Conservation (phyloP, 805 yeast genomes). For the Candida montana region DNA sequence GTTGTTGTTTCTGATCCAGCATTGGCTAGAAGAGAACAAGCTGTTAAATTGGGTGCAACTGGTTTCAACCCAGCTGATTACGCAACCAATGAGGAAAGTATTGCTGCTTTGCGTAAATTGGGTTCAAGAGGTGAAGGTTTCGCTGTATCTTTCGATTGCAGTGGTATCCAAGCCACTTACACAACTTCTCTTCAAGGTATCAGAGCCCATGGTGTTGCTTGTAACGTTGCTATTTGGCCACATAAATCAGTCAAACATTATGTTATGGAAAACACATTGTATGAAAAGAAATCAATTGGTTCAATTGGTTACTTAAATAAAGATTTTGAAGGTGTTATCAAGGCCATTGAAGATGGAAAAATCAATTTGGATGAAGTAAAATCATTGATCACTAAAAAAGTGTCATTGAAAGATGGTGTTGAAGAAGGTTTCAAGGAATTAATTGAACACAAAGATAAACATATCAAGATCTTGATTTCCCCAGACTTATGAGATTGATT, state of each 20-base stretch:
- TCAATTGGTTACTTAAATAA: conserved; percentile 39
- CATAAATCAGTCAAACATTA: conserved; percentile 37
- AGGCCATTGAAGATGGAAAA: conserved; percentile 33
- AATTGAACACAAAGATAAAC: conserved; percentile 37
- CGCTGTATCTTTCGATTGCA: conserved; percentile 48
- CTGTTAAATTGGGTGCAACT: conserved; percentile 42
- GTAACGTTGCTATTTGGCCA: conserved; percentile 47
- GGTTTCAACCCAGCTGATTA: conserved; percentile 38
- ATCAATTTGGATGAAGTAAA: conserved; percentile 32
- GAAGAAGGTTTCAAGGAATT: conserved; percentile 38
- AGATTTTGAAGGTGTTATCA: conserved; percentile 40
- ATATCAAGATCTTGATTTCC: conserved; percentile 40
- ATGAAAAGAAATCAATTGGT: conserved; percentile 40
- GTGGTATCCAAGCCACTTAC: conserved; percentile 44
- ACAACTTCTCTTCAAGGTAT: conserved; percentile 35
- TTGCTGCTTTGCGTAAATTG: conserved; percentile 28
- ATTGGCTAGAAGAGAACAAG: conserved; percentile 53
- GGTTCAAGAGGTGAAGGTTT: conserved; percentile 41
- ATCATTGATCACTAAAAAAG: conserved; percentile 35
- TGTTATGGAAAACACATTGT: conserved; percentile 40
- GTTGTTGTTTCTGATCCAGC: conserved; percentile 61
- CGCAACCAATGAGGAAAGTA: conserved; percentile 23
- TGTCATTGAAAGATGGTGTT: conserved; percentile 35
- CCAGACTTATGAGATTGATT: conserved; percentile 27
- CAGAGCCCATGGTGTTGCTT: conserved; percentile 38